Evolutionary conservation across 129 eudicot genomes (phyloP).

Genomic region (carrot (Daucus carota)): DH1_v3.0 NC_030382.2:35863001-35863500

Average conservation of each 20-base stretch:
- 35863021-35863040: constrained; percentile 27
- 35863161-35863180: constrained; percentile 2
- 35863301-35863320: constrained; percentile 14
- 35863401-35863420: constrained; percentile 28
- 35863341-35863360: constrained; percentile 16
- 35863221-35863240: background rate
- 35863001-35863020: constrained; percentile 11
- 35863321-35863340: constrained; percentile 19
- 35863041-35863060: constrained; percentile 26
- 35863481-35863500: constrained; percentile 41
- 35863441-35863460: constrained; percentile 42
- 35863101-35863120: background rate
- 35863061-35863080: constrained; percentile 6
- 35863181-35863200: background rate
- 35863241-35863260: background rate
- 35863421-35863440: constrained; percentile 32
- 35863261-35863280: background rate
- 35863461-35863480: constrained; percentile 39
- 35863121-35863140: constrained; percentile 22
- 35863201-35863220: background rate
- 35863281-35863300: background rate
- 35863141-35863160: constrained; percentile 7
- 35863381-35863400: constrained; percentile 8
- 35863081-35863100: background rate
- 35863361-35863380: constrained; percentile 18